These are phyloP conservation scores for Aureobasidium subglaciale DNA, from an alignment of 2,329 filamentous ascomycete genomes.

Conservation along the genomic window DNA sequence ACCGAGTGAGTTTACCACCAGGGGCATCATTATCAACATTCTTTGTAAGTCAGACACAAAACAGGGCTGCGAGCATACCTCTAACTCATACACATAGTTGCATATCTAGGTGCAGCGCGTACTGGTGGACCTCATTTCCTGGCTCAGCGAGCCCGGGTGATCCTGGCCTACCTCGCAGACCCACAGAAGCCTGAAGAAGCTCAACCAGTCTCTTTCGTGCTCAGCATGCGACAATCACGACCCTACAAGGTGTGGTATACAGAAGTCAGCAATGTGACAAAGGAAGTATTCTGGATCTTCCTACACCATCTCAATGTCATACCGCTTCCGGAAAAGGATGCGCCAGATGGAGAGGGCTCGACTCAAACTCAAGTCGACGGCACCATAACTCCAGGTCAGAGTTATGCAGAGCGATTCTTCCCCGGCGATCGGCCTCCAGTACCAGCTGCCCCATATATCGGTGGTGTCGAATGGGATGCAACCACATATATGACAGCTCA, in stretches of 20 bases:
- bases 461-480: slow-evolving; percentile 96
- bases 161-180: slow-evolving; percentile 74
- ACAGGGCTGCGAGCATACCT: not conserved
- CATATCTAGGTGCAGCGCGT: slow-evolving; percentile 66
- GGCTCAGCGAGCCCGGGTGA: slow-evolving; percentile 56
- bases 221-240: slow-evolving; percentile 78
- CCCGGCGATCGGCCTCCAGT: slow-evolving; percentile 82
- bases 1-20: slow-evolving; percentile 90
- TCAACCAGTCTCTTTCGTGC: slow-evolving; percentile 74
- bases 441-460: slow-evolving; percentile 89
- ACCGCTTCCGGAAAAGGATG: slow-evolving; percentile 44
- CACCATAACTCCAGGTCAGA: not conserved
- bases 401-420: slow-evolving; percentile 61
- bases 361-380: not conserved
- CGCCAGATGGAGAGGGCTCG: not conserved
- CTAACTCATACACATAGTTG: slow-evolving; percentile 41
- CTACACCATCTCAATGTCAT: slow-evolving; percentile 89
- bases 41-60: slow-evolving; percentile 44
- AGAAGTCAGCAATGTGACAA: slow-evolving; percentile 85
- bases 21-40: slow-evolving; percentile 80
- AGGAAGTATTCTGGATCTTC: slow-evolving; percentile 99
- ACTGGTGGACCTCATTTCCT: slow-evolving; percentile 39
- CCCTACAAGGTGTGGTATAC: slow-evolving; percentile 93
- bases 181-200: slow-evolving; percentile 68
- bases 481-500: slow-evolving; percentile 94